Base-by-base conservation (phyloP, 225 moss, liverwort and hornwort species). In the Polytrichum commune region DNA sequence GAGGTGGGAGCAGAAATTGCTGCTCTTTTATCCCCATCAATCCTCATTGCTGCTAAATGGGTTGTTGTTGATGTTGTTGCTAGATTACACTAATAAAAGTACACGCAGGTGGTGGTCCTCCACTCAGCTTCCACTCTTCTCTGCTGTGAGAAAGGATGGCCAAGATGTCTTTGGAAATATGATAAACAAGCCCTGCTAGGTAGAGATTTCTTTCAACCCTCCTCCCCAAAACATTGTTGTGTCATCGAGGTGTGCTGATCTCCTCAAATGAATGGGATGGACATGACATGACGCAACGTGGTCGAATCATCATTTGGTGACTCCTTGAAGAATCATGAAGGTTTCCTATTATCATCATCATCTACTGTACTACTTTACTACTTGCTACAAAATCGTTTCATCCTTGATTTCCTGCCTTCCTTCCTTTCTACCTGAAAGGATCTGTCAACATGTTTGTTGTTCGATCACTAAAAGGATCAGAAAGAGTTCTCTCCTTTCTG, bases 51-150 rank as follows among this genome's bases (percentile, higher is more conserved):
- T 69, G 53, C 58, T 58, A 58, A 58, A 58, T 58, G 46, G 46
- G 46, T 46, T 46, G 46, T 38, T 13, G 38, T 13, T 46, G 27
- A 33, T 73, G 71, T 8, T 35, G 71, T 69, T 75, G 72, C 75
- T 70, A 81, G 73, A 65, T 68, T 81, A 71, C 75, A 79, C 65
- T 73, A 38, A 35, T 78, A 81, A 65, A 69, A 68, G 58, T 76
- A 72, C 81, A 85, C 63, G 56, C 55, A 65, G 70, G 61, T 71
- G 81, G 65, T 23, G 5, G 53, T 57, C 73, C 68, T 61, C 53
- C 76, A 55, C 76, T 71, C 79, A 70, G 82, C 72, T 74, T 69
- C 66, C 70, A 35, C 75, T 66, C 75, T 74, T 61, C 71, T 74
- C 79, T 46, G 63, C 66, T 58, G 27, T 26, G 74, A 55, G 71